Conservation (phyloP, 495 filamentous ascomycete species). For the Jackrogersella multiformis region DNA sequence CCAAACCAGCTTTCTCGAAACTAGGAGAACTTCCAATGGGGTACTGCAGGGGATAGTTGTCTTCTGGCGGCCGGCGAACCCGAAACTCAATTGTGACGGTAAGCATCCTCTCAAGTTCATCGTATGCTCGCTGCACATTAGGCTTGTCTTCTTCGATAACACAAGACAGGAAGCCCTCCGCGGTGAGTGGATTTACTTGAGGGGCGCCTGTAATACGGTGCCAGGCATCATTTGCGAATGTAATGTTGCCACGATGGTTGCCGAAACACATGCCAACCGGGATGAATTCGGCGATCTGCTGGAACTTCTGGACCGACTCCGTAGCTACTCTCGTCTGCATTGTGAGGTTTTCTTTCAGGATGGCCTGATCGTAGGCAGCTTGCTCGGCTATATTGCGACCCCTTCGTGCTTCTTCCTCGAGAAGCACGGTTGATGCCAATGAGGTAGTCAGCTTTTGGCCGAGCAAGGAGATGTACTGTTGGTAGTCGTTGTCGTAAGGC, state of each 20-base stretch:
- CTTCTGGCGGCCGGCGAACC: conserved; percentile 40
- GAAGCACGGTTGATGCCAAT: conserved; percentile 74
- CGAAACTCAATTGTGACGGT: conserved; percentile 55
- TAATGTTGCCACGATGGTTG: conserved; percentile 66
- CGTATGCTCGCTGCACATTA: conserved; percentile 45
- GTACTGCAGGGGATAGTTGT: conserved; percentile 33
- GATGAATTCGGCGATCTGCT: conserved; percentile 75
- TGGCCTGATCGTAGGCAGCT: conserved; percentile 71
- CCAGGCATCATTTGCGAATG: conserved; percentile 77
- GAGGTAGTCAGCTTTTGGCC: conserved; percentile 75
- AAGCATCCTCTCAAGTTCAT: conserved; percentile 47
- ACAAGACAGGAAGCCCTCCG: conserved; percentile 49
- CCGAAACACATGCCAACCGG: conserved; percentile 79
- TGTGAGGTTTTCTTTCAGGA: conserved; percentile 71
- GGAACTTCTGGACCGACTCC: conserved; percentile 75
- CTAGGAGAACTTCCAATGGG: conserved; percentile 52
- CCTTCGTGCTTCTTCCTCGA: conserved; percentile 75
- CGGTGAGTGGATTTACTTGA: conserved; percentile 55
- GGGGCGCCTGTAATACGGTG: conserved; percentile 66
- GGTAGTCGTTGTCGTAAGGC: conserved; percentile 75
- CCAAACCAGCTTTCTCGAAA: conserved; percentile 53
- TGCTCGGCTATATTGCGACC: conserved; percentile 71
- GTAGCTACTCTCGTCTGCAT: conserved; percentile 71
- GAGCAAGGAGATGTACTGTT: conserved; percentile 72
- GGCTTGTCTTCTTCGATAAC: conserved; percentile 53